These are phyloP conservation scores for Vickermania ingenoplastis DNA, from an alignment of 208 protist species.

Conservation along the genomic window DNA sequence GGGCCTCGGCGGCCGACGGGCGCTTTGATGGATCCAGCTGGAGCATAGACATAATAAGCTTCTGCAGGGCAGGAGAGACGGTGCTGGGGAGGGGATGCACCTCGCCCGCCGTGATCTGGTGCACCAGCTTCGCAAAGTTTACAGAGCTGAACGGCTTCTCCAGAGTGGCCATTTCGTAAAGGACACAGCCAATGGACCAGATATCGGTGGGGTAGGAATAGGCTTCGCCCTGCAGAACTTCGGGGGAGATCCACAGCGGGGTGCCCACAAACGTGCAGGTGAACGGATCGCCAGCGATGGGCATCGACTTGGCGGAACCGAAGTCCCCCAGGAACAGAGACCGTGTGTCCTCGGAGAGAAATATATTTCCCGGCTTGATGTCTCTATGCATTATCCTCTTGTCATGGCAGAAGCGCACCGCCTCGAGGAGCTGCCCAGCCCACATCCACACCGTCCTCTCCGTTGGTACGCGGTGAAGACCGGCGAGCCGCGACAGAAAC, in stretches of 20 bases:
- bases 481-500: conserved; percentile 30
- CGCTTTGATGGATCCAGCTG: conserved; percentile 37
- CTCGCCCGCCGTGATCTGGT: conserved; percentile 66
- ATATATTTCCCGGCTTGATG: conserved; percentile 88
- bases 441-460: conserved; percentile 44
- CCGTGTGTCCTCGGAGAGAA: conserved; percentile 43
- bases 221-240: conserved; percentile 63
- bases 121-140: conserved; percentile 72
- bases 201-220: conserved; percentile 83
- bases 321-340: conserved; percentile 64
- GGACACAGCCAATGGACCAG: conserved; percentile 76
- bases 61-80: conserved; percentile 26
- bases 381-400: conserved; percentile 82
- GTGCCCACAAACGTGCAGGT: conserved; percentile 63
- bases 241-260: conserved; percentile 81
- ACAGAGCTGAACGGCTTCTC: conserved; percentile 37
- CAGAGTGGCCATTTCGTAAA: conserved; percentile 65
- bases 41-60: conserved; percentile 56
- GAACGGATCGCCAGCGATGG: conserved; percentile 12
- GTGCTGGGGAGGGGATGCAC: conserved; percentile 33
- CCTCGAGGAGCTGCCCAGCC: conserved; percentile 68
- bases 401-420: conserved; percentile 75
- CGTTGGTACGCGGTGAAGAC: conserved; percentile 32
- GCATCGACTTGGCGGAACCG: conserved; percentile 62
- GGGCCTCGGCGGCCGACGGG: conserved; percentile 19